A percentile compares a stretch with the other conserved stretches of the same genome.
These are phyloP conservation scores for Pleoardoris graminearum DNA, from an alignment of 2,329 filamentous ascomycete species.

Conservation along the genomic window DNA sequence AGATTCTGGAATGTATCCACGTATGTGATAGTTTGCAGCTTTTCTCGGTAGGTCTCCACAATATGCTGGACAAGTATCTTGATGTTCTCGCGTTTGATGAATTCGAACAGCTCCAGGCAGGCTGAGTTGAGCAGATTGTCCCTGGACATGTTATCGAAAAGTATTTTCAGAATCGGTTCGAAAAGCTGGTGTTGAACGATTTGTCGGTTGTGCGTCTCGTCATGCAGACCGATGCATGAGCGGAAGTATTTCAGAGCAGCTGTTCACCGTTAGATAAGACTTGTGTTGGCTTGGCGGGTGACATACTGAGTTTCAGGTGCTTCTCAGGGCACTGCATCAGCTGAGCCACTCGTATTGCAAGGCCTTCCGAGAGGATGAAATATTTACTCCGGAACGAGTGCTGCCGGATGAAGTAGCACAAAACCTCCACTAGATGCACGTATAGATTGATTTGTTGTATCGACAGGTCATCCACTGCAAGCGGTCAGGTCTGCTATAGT, in stretches of 20 bases:
- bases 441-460: constrained; percentile 89
- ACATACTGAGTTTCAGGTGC: constrained; percentile 83
- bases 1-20: constrained; percentile 82
- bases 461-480: constrained; percentile 68
- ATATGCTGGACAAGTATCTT: constrained; percentile 82
- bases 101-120: constrained; percentile 91
- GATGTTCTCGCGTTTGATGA: constrained; percentile 64
- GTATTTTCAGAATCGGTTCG: constrained; percentile 80
- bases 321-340: constrained; percentile 84
- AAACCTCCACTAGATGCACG: constrained; percentile 86
- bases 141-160: constrained; percentile 82
- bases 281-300: background rate
- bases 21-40: constrained; percentile 74
- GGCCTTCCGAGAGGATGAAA: constrained; percentile 79
- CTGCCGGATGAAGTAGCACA: constrained; percentile 91
- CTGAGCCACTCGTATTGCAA: constrained; percentile 78
- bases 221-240: constrained; percentile 79
- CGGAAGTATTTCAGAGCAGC: constrained; percentile 94
- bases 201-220: constrained; percentile 88
- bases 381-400: constrained; percentile 85
- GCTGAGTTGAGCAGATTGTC: constrained; percentile 95
- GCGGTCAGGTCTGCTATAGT: constrained; percentile 24
- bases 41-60: constrained; percentile 80
- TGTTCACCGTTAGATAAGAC: constrained; percentile 44
- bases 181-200: constrained; percentile 81